These are phyloP conservation scores for Glycine soja DNA, from an alignment of 306 rosid species.

Conservation along the genomic window DNA sequence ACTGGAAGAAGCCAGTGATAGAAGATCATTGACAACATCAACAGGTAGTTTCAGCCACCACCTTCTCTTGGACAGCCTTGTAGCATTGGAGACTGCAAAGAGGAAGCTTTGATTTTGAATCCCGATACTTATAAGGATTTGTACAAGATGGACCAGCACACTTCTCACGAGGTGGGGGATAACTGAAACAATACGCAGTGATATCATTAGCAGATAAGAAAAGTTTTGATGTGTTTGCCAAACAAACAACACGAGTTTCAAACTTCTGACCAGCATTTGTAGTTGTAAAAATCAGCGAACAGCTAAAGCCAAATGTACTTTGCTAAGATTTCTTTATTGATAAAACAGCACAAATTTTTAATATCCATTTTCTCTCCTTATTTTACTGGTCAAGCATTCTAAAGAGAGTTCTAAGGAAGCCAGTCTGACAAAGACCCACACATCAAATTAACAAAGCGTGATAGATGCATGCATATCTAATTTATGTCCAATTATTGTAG, in stretches of 20 bases:
- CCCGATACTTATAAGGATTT: slow-evolving; percentile 86
- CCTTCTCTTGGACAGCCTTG: slow-evolving; percentile 68
- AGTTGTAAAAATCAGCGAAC: slow-evolving; percentile 26
- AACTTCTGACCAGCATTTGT: slow-evolving; percentile 5
- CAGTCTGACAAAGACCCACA: slow-evolving; percentile 19
- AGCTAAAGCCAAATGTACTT: slow-evolving; percentile 25
- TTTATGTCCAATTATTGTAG: slow-evolving; percentile 9
- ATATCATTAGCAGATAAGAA: slow-evolving; percentile 37
- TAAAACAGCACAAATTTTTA: slow-evolving; percentile 18
- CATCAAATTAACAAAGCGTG: slow-evolving; percentile 30
- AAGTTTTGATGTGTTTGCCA: slow-evolving; percentile 4
- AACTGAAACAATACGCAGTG: slow-evolving; percentile 60
- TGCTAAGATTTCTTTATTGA: not conserved
- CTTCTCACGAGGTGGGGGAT: slow-evolving; percentile 87
- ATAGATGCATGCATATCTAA: slow-evolving; percentile 12
- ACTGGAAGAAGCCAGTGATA: slow-evolving; percentile 34
- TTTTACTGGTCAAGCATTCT: slow-evolving; percentile 21
- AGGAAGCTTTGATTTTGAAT: slow-evolving; percentile 85
- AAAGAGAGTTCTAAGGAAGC: not conserved
- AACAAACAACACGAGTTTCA: slow-evolving; percentile 37
- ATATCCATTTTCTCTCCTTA: not conserved
- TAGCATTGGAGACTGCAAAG: slow-evolving; percentile 95
- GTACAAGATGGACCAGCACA: slow-evolving; percentile 83
- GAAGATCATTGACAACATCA: slow-evolving; percentile 44
- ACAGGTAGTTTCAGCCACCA: slow-evolving; percentile 48